Base-by-base conservation (phyloP, 495 filamentous ascomycete species). In the Patellaria atrata region DNA sequence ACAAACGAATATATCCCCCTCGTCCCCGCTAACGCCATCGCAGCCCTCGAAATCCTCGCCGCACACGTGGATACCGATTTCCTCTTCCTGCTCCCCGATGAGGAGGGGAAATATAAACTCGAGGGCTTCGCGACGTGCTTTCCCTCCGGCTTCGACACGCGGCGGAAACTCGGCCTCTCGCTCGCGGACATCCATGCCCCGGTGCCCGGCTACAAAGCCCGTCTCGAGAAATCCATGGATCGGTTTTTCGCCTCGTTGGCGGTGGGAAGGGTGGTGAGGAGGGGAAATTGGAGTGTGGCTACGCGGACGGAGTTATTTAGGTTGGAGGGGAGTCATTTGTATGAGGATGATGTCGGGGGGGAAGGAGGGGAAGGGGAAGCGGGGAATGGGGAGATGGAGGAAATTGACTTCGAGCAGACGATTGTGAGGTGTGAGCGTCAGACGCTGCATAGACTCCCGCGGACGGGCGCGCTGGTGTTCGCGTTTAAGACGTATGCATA, bases 401-500 rank as follows among this genome's bases (percentile, higher is more conserved):
- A 63, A 3, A 51, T 76, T 29, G 59, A 77, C 40, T 42, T 72
- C 0, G 61, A 70, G 12, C 42, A 79, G 57, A 67, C 68, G 0
- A 41, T 60, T 33, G 51, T 87, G 14, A 63, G 84, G 1, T 76
- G 73, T 37, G 84, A 93, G 54, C 58, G 79, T 9, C 84, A 91
- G 53, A 79, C 76, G 0, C 52, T 91, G 28, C 79, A 79, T 56
- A 69, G 84, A 4, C 53, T 89, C 17, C 78, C 80, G 0, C 45
- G 56, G 36, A 75, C 71, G 0, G 58, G 61, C 17, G 80, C 79
- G 1, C 44, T 87, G 6, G 59, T 87, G 1, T 87, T 91, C 53
- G 70, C 62, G 20, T 77, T 89, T 53, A 82, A 87, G 56, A 89
- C 79, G 7, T 89, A 85, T 55, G 51, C 75, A 23, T 85, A 83